Base-by-base conservation (phyloP, 768 basidiomycete genomes). In the Coprinopsis cinerea region DNA sequence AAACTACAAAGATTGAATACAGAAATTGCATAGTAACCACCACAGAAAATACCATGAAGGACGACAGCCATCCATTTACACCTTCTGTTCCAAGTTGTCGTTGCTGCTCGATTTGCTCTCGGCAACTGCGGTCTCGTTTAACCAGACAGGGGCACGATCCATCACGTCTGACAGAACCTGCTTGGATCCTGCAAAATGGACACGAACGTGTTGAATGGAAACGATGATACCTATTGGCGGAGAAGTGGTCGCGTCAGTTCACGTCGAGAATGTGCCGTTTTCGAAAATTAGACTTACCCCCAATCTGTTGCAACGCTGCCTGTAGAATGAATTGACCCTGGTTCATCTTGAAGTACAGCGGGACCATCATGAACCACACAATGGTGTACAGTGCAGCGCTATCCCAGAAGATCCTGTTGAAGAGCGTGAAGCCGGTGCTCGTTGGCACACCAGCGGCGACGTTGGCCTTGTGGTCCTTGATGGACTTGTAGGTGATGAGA, bases 371-470 rank as follows among this genome's bases (percentile, higher is more conserved):
- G 32, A 47, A 32, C 4, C 6, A 23, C n/a, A 35, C 27, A 6
- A 47, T 13, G 26, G 46, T 36, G 20, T 36, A 47, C 17, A 47
- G 46, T 11, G 46, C 46, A 3, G 46, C 46, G 46, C 46, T 47
- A 27, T 47, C 46, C 46, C 46, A 47, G 34, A 47, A 47, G 32
- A 47, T 36, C 6, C 46, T 17, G 7, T 20, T 47, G 46, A 47
- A 47, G 5, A 47, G 24, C 5, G 20, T 36, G 32, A 47, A 36
- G 2, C 32, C 24, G 18, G 30, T 32, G 46, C 46, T 47, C 13
- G 46, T 47, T n/a, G 18, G 7, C n/a, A 17, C 4, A 22, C 46
- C 46, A 11, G 46, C 28, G 5, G 30, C 46, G 15, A 47, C 20
- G 18, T 47, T 18, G 5, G 18, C 46, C 30, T 20, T 47, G 34